Conservation (phyloP, 2,329 filamentous ascomycete species). For the Ramularia collo-cygni region DNA sequence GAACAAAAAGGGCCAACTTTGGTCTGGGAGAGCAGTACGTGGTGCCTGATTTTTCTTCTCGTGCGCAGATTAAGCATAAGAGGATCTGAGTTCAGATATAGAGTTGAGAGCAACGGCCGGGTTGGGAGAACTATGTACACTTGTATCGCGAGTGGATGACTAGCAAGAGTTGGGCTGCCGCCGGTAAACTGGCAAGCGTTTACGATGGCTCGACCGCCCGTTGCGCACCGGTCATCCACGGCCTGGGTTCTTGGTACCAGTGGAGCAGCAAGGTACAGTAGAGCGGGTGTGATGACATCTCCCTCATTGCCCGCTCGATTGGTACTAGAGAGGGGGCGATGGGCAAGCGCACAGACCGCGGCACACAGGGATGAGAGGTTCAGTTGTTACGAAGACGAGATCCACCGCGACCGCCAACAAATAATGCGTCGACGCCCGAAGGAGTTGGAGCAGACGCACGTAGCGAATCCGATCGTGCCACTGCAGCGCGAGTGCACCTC, state of each 20-base stretch:
- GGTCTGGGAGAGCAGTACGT: not conserved
- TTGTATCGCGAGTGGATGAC: too few species aligned
- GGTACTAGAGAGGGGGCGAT: too few species aligned
- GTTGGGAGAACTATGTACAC: slow-evolving; percentile 8
- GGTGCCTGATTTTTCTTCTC: slow-evolving; percentile 1
- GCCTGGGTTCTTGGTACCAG: too few species aligned
- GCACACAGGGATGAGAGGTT: too few species aligned
- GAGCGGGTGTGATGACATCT: too few species aligned
- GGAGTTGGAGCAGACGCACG: too few species aligned
- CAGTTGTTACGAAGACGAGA: too few species aligned
- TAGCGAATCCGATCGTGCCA: not conserved
- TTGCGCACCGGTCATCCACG: too few species aligned
- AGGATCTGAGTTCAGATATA: slow-evolving; percentile 24
- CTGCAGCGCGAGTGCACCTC: not conserved
- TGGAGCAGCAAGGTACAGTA: too few species aligned
- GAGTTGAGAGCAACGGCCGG: slow-evolving; percentile 24
- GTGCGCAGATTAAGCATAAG: slow-evolving; percentile 27
- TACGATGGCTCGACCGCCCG: slow-evolving; percentile 1
- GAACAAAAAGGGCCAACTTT: not conserved
- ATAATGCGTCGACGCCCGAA: too few species aligned
- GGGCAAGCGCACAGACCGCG: too few species aligned
- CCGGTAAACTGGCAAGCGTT: not conserved
- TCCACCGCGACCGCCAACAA: slow-evolving; percentile 1
- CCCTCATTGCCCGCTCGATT: too few species aligned
- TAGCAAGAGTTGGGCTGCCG: slow-evolving; percentile 9